phyloP scores from a whole-genome alignment of 805 yeast genomes.

The Tetrapisispora arboricola region DNA sequence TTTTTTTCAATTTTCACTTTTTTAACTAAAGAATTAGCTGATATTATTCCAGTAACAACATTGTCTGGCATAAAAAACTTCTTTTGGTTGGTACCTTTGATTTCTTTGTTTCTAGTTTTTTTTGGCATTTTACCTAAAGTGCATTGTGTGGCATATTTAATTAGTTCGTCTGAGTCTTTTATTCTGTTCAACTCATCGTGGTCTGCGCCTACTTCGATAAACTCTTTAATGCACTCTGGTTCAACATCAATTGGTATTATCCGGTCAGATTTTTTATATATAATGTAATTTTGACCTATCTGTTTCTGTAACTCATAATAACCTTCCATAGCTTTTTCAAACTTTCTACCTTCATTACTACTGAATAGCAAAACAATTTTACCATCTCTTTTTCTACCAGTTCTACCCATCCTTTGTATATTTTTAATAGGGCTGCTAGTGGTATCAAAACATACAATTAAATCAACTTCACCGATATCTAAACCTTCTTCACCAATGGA shows the following conservation, averaged over 20 bases:
- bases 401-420: constrained; percentile 94
- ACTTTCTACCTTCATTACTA: constrained; percentile 65
- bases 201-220: constrained; percentile 61
- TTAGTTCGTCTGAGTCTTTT: constrained; percentile 58
- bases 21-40: constrained; percentile 40
- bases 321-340: constrained; percentile 75
- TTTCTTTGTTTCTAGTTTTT: constrained; percentile 10
- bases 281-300: constrained; percentile 40
- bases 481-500: constrained; percentile 98
- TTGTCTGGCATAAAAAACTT: constrained; percentile 64
- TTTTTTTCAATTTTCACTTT: constrained; percentile 9
- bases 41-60: constrained; percentile 53
- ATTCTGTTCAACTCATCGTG: constrained; percentile 43
- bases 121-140: constrained; percentile 37
- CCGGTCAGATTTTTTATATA: constrained; percentile 44
- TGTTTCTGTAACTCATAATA: constrained; percentile 68
- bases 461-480: constrained; percentile 95
- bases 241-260: constrained; percentile 50
- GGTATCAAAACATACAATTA: constrained; percentile 87
- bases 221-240: constrained; percentile 49
- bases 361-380: constrained; percentile 65
- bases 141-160: constrained; percentile 55
- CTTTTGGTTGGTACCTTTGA: constrained; percentile 8
- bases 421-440: constrained; percentile 89
- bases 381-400: constrained; percentile 93